A percentile compares a stretch with the other conserved stretches of the same genome.
These are phyloP conservation scores for Chrysochromulina parva DNA, from an alignment of 78 protist species.

Conservation along the genomic window DNA sequence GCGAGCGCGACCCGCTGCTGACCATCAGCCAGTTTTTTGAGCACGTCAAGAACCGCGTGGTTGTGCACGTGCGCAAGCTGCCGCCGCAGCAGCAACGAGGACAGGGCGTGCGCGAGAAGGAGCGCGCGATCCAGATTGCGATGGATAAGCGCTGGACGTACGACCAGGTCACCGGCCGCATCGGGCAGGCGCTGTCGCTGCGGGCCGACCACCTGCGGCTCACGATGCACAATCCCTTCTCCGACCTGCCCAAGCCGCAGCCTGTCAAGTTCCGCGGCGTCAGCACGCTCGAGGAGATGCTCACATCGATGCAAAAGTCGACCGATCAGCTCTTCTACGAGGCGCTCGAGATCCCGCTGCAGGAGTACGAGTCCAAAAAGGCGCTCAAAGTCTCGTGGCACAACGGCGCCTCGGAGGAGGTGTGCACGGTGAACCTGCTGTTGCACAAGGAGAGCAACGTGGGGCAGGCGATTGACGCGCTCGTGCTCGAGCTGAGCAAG, in stretches of 20 bases:
- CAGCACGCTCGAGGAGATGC: background rate
- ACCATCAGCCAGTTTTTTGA: background rate
- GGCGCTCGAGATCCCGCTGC: background rate
- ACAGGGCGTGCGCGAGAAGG: slow-evolving; percentile 12
- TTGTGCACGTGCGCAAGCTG: background rate
- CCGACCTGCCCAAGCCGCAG: slow-evolving; percentile 28
- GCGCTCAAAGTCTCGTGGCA: background rate
- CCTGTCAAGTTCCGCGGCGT: slow-evolving; percentile 3
- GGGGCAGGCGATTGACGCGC: background rate
- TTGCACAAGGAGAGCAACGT: slow-evolving; percentile 1
- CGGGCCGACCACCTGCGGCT: background rate
- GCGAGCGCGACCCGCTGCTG: background rate
- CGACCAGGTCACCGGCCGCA: background rate
- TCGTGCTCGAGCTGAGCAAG: background rate
- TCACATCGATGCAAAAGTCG: background rate
- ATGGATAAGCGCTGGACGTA: slow-evolving; percentile 24
- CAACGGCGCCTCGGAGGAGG: background rate
- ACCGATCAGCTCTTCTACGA: slow-evolving; percentile 4
- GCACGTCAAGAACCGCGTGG: slow-evolving; percentile 15
- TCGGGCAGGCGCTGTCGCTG: background rate
- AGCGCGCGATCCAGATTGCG: background rate
- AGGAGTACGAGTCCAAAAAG: background rate
- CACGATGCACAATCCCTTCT: slow-evolving; percentile 1
- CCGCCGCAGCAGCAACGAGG: background rate
- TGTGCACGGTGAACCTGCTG: background rate